A percentile compares a stretch with the other conserved stretches of the same genome.
Conservation (phyloP, 805 yeast genomes). For the Lachancea lanzarotensis region DNA sequence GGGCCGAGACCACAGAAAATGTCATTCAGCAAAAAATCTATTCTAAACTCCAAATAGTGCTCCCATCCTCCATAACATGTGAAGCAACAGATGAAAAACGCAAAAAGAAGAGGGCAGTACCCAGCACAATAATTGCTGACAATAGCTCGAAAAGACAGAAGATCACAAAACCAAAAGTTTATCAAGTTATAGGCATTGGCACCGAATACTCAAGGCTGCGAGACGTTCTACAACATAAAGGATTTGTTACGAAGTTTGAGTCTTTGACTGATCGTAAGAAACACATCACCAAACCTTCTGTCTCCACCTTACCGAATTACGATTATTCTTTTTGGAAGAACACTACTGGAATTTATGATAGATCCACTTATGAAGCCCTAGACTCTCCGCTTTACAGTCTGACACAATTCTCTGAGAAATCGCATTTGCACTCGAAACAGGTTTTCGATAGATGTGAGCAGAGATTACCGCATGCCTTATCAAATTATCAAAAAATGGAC, state of each 20-base stretch:
- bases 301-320: constrained; percentile 34
- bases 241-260: constrained; percentile 46
- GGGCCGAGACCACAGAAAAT: not conserved
- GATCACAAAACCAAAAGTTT: not conserved
- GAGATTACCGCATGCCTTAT: constrained; percentile 18
- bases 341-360: constrained; percentile 36
- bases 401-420: constrained; percentile 53
- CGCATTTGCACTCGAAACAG: constrained; percentile 37
- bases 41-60: constrained; percentile 1
- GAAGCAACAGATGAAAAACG: not conserved
- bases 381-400: constrained; percentile 48
- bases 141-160: constrained; percentile 2
- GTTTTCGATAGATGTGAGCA: constrained; percentile 4
- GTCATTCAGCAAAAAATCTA: not conserved
- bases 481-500: constrained; percentile 12
- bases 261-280: constrained; percentile 40
- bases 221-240: constrained; percentile 42
- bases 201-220: constrained; percentile 41
- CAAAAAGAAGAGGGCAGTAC: constrained; percentile 1
- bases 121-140: not conserved
- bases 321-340: constrained; percentile 42
- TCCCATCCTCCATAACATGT: constrained; percentile 6
- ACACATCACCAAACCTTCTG: constrained; percentile 33
- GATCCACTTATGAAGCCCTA: constrained; percentile 34
- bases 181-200: constrained; percentile 39